Percentiles rank a stretch among this genome's conserved stretches.
Evolutionary conservation across 495 filamentous ascomycete species (phyloP).

Genomic region (Penicillium roqueforti): DNA sequence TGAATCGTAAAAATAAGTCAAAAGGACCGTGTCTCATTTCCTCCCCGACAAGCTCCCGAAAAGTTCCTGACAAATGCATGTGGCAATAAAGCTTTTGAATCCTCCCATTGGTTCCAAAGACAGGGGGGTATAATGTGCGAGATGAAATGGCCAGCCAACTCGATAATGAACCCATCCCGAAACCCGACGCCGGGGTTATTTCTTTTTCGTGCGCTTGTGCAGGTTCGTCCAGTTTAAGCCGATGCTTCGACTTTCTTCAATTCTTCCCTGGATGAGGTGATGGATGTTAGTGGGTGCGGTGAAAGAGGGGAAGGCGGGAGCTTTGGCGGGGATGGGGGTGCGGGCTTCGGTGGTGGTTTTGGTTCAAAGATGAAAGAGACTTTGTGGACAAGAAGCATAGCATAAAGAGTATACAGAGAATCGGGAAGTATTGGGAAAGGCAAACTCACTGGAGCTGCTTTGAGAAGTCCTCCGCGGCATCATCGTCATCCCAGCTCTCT

Average conservation of each 20-base stretch:
- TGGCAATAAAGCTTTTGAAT: neutral
- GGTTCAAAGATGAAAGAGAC: neutral
- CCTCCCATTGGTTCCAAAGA: constrained; percentile 3
- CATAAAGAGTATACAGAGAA: neutral
- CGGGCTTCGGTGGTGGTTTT: neutral
- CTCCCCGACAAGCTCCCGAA: constrained; percentile 1
- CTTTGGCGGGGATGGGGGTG: neutral
- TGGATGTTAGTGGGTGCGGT: constrained; percentile 8
- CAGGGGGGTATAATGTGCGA: constrained; percentile 10
- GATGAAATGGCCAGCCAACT: constrained; percentile 6
- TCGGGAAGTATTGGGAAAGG: neutral
- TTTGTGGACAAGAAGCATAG: neutral
- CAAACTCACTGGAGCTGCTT: constrained; percentile 77
- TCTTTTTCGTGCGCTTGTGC: neutral
- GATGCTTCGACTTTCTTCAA: constrained; percentile 83
- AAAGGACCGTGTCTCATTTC: constrained; percentile 5
- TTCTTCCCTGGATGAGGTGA: constrained; percentile 67
- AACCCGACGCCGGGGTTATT: neutral
- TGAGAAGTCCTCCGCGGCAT: constrained; percentile 94
- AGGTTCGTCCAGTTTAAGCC: constrained; percentile 18
- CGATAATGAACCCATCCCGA: neutral
- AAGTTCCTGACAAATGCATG: constrained; percentile 6
- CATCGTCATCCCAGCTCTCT: constrained; percentile 99
- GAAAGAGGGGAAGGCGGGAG: neutral
- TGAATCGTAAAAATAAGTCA: neutral